Conservation (phyloP, 208 protist genomes). For the Trypanosoma boissoni region DNA sequence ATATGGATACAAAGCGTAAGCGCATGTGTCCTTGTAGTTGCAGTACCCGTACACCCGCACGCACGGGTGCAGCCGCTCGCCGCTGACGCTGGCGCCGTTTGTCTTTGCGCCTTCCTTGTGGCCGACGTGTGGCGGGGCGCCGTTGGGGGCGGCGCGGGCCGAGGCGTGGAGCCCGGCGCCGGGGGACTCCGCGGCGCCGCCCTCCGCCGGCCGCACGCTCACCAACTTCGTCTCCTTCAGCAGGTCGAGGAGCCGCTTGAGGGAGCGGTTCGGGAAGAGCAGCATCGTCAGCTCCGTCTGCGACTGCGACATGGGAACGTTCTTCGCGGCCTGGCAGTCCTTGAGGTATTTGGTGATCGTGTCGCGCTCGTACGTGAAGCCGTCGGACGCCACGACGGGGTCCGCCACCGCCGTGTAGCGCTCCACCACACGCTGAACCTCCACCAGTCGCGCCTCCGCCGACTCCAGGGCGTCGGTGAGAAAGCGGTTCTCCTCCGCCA, state of each 20-base stretch:
- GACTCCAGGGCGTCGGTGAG: constrained; percentile 35
- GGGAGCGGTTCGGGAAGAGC: constrained; percentile 77
- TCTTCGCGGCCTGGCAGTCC: constrained; percentile 40
- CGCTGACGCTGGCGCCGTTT: constrained; percentile 15
- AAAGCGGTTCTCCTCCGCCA: constrained; percentile 48
- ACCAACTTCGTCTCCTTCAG: constrained; percentile 36
- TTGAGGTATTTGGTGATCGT: constrained; percentile 78
- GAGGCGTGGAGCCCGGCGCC: constrained; percentile 4
- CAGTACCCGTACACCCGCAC: constrained; percentile 88
- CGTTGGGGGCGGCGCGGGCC: neutral
- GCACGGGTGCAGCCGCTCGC: constrained; percentile 81
- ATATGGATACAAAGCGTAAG: constrained; percentile 87
- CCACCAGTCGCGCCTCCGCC: constrained; percentile 51
- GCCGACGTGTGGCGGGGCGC: constrained; percentile 2
- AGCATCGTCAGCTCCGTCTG: constrained; percentile 55
- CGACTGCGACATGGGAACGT: constrained; percentile 65
- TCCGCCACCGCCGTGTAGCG: constrained; percentile 74
- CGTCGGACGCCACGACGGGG: constrained; percentile 87
- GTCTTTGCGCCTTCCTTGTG: constrained; percentile 4
- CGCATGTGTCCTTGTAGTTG: constrained; percentile 84
- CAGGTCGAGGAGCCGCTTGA: constrained; percentile 77
- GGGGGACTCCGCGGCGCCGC: constrained; percentile 6
- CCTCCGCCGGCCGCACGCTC: constrained; percentile 6
- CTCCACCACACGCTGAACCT: constrained; percentile 56
- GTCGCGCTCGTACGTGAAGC: constrained; percentile 89